Base-by-base conservation (phyloP, 345 rosid genomes). In the Acer negundo region DNA sequence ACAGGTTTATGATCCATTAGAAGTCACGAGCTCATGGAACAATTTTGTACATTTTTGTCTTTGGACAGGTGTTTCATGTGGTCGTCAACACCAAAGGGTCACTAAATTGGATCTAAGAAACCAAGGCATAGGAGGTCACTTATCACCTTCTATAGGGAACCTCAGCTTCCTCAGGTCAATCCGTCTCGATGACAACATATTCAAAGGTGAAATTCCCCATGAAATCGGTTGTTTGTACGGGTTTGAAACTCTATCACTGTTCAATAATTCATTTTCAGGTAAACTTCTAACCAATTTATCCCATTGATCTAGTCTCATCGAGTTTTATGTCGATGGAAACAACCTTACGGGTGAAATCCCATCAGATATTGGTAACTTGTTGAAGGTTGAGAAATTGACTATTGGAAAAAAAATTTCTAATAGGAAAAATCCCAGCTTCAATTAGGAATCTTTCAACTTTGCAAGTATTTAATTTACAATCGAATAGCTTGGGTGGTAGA, bases 61-160 rank as follows among this genome's bases (percentile, higher is more conserved):
- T 4, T 35, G 38, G 38, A 35, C 6, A 35, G 38, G 6, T 3
- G 4, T 35, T 35, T 3, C 38, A 35, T 35, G 38, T 4, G 0
- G 38, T 35, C 0, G 6, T 35, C 5, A 0, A 42, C 9, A 42
- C 46, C 46, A 9, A 8, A 42, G 2, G 46, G 46, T 42, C 2
- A 9, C 22, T 12, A 69, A 46, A 1, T 10, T 46, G 49, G 49
- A 46, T 46, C 49, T 46, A 0, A 10, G 13, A 46, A 10, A 46
- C 49, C 49, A 46, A 46, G 10, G 49, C 49, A 11, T 46, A 46
- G 15, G 49, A 1, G 49, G 49, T 46, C 49, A 2, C 40, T 61
- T 84, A 11, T 69, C 82, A 1, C 79, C 80, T 10, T 24, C 53
- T 51, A 28, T 79, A 10, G 83, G 85, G 56, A 83, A 83, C 26